Base-by-base conservation (phyloP, 345 rosid species). In the Arabidopsis arenosa region DNA sequence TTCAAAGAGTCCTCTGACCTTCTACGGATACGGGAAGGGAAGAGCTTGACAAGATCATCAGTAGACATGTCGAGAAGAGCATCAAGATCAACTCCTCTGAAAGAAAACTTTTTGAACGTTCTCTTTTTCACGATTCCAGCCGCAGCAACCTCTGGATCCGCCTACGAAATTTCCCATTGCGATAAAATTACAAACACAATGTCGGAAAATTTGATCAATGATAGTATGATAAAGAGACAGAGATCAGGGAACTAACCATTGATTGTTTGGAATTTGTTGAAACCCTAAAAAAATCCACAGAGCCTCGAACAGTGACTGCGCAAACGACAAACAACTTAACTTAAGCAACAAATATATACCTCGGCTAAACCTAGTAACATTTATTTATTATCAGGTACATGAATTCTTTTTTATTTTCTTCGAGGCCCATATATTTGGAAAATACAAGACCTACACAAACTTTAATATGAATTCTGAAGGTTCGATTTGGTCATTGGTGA, bases 101-200 rank as follows among this genome's bases (percentile, higher is more conserved):
- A 89, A 14, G 89, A 83, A 66, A 89, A 88, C 82, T 86, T 90
- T 82, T 86, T 88, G 84, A 90, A 90, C 47, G 95, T 90, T 75
- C 95, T 87, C 90, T 86, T 86, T 80, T 86, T 86, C 32, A 85
- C 86, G 62, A 63, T 72, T 7, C 82, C 90, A 5, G 81, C 75
- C 30, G 57, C 21, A 23, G 73, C 86, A 26, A 80, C 90, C 57
- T 83, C 88, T 18, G 72, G 45, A 49, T 83, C 87, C 64, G 87
- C 89, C 89, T 84, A 66, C 14, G 4, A 32, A 56, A 33, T 18
- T 18, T 21, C 32, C 52, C 62, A 62, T 28, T 5, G 3, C 18
- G n/a, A 37, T 18, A 5, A 52, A 2, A 33, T 62, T 53, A 72
- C 49, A 61, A 61, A 40, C 32, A 3, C 6, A 13, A 40, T 21